Percentiles rank a stretch among this genome's conserved stretches.
Conservation (phyloP, 108 stramenopile species). For the Cafeteria roenbergensis region DNA sequence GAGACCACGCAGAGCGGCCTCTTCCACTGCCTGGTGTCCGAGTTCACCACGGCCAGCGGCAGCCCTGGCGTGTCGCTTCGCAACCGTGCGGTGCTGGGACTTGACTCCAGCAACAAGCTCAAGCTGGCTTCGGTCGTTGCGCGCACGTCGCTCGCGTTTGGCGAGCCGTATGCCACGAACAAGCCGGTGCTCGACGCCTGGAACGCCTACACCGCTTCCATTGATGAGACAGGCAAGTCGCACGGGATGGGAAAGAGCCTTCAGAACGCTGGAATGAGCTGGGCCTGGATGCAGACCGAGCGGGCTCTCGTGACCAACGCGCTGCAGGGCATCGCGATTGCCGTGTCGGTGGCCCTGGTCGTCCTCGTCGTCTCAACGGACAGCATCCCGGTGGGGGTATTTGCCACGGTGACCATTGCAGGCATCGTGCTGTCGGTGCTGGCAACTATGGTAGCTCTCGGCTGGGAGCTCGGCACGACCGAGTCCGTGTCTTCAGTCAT, state of each 20-base stretch:
- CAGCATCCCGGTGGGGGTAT: conserved; percentile 15
- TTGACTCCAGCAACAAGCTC: not conserved
- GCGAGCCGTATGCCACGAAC: not conserved
- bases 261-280: not conserved
- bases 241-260: too few species aligned
- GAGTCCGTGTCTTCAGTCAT: conserved; percentile 26
- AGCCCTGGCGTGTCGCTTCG: too few species aligned
- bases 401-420: conserved; percentile 17
- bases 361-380: conserved; percentile 20
- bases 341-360: conserved; percentile 23
- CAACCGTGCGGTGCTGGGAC: too few species aligned
- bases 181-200: not conserved
- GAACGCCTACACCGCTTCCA: not conserved
- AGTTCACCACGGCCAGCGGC: too few species aligned
- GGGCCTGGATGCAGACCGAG: conserved; percentile 14
- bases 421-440: conserved; percentile 21
- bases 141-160: too few species aligned
- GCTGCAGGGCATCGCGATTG: conserved; percentile 18
- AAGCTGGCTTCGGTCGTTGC: too few species aligned
- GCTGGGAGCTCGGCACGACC: conserved; percentile 24
- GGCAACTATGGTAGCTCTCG: conserved; percentile 11
- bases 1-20: too few species aligned
- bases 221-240: not conserved
- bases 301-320: conserved; percentile 19
- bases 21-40: too few species aligned